Evolutionary conservation across 192 early-diverging fungal genomes (phyloP).

Genomic region (Backusella australiensis): DNA sequence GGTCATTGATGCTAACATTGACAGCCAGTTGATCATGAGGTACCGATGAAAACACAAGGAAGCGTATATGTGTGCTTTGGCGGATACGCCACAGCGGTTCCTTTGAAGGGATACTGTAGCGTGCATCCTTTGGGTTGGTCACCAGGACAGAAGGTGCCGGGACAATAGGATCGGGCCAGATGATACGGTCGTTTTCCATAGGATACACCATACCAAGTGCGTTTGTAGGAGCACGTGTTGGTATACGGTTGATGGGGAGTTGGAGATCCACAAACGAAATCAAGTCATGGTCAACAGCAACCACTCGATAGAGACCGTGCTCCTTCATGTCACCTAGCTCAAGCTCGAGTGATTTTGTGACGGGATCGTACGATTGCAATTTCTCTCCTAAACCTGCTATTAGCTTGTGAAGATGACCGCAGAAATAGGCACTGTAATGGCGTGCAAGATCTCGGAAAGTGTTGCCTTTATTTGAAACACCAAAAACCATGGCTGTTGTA

Average conservation of each 20-base stretch:
- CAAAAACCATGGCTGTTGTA: constrained; percentile 73
- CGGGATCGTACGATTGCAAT: constrained; percentile 63
- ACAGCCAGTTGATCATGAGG: constrained; percentile 39
- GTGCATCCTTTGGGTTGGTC: constrained; percentile 87
- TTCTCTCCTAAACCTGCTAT: constrained; percentile 45
- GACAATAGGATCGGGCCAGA: constrained; percentile 32
- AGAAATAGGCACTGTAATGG: constrained; percentile 74
- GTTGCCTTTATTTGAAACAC: constrained; percentile 55
- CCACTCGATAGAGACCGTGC: constrained; percentile 82
- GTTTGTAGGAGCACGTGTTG: neutral
- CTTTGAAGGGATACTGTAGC: constrained; percentile 64
- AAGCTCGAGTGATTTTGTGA: constrained; percentile 69
- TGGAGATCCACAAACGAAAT: constrained; percentile 76
- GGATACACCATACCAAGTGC: constrained; percentile 6
- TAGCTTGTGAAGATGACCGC: constrained; percentile 79
- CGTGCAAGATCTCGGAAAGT: constrained; percentile 58
- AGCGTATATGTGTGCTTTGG: constrained; percentile 68
- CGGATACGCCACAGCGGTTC: constrained; percentile 70
- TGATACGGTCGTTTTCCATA: constrained; percentile 7
- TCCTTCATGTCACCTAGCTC: constrained; percentile 91
- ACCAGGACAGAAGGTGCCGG: constrained; percentile 73
- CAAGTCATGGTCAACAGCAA: constrained; percentile 85
- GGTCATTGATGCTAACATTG: constrained; percentile 52
- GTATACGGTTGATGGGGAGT: constrained; percentile 47
- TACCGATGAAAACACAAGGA: constrained; percentile 63